Conservation (phyloP, 1,284 basidiomycete species). For the Ustilago loliicola region DNA sequence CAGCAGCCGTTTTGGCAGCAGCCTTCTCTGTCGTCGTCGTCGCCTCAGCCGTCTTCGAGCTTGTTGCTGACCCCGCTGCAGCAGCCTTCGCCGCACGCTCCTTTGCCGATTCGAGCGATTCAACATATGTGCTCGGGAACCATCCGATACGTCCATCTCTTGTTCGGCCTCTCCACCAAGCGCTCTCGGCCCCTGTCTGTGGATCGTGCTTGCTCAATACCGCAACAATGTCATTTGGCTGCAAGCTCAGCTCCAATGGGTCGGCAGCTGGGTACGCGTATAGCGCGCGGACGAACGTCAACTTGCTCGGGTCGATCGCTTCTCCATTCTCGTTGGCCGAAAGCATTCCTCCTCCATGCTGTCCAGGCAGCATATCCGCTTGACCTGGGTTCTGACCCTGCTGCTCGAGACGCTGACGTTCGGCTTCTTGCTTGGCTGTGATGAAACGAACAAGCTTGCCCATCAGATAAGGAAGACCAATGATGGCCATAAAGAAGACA, state of each 20-base stretch:
- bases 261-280: constrained; percentile 78
- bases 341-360: constrained; percentile 71
- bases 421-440: constrained; percentile 75
- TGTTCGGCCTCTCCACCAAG: constrained; percentile 97
- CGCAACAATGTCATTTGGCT: constrained; percentile 93
- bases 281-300: constrained; percentile 88
- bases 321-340: constrained; percentile 58
- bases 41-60: constrained; percentile 11
- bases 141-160: constrained; percentile 94
- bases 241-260: constrained; percentile 83
- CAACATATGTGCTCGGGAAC: constrained; percentile 83
- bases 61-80: background rate
- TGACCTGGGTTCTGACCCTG: constrained; percentile 65
- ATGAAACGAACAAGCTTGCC: constrained; percentile 86
- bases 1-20: constrained; percentile 24
- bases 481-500: constrained; percentile 93
- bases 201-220: constrained; percentile 79
- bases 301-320: constrained; percentile 74
- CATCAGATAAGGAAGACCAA: constrained; percentile 96
- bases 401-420: constrained; percentile 70
- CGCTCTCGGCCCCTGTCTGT: constrained; percentile 77
- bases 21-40: constrained; percentile 35
- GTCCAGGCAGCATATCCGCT: constrained; percentile 76
- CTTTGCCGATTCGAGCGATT: constrained; percentile 67
- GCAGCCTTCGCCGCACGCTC: constrained; percentile 58